Evolutionary conservation across 1,284 basidiomycete genomes (phyloP), one percentile per base, ranked within the genome.

Genomic region (Exsudoporus floridanus): DNA sequence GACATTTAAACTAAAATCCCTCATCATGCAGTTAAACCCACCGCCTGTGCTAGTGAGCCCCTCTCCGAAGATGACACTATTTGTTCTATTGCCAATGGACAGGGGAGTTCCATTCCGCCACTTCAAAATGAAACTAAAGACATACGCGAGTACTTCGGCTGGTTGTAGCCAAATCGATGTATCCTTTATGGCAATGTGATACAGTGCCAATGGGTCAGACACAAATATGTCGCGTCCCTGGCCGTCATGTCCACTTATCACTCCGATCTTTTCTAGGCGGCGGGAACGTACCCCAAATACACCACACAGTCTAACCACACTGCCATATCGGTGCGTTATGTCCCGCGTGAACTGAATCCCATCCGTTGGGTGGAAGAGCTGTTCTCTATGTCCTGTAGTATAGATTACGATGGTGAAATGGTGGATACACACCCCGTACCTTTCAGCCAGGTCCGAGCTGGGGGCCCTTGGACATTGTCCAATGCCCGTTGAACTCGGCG

Each of bases 131-230:
- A 47, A 27, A 4, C 2, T 6, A 7, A 35, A 34, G 18, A 46
- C 43, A 23, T 30, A 50, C 49, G 27, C 28, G n/a, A 50, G 49
- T 8, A 48, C 28, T n/a, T 47, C 34, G 12, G 27, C 33, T 12
- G 44, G 27, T 21, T 36, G 16, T 18, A 18, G 7, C 43, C 49
- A 50, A 23, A 47, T 9, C 6, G 42, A 18, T 10, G 23, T n/a
- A n/a, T 49, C 47, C 27, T 46, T 49, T 33, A 49, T 27, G n/a
- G 33, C 30, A 19, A 49, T 35, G 14, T 14, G 16, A 35, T 49
- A 46, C 31, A 35, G 5, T 25, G 42, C 41, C 7, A 27, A 19
- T 35, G 47, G 31, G 21, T 49, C 47, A 35, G 47, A 49, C 31
- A 47, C 43, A 27, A 28, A 49, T 18, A 35, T 39, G 14, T 45